A percentile compares a stretch with the other conserved stretches of the same genome.
Evolutionary conservation across 192 early-diverging fungal genomes (phyloP).

Genomic region (Phycomyces blakesleeanus): DNA sequence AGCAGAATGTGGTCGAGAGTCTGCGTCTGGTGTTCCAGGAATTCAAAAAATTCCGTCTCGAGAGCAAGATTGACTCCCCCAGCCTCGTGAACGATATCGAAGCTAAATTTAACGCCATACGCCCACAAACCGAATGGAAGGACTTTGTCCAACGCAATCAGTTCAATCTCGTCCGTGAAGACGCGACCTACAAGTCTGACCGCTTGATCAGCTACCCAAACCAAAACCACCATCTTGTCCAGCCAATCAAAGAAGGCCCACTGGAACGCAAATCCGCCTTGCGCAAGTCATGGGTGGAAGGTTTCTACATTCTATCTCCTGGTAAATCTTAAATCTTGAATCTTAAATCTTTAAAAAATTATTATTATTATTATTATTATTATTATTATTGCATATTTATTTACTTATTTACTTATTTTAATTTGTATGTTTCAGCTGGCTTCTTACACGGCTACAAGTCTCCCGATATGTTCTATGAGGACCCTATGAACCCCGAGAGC

Average conservation of each 20-base stretch:
- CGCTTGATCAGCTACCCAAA: slow-evolving; percentile 34
- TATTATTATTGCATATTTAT: background rate
- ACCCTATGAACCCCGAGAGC: slow-evolving; percentile 4
- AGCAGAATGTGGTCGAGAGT: slow-evolving; percentile 25
- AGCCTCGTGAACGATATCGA: slow-evolving; percentile 20
- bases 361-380: background rate
- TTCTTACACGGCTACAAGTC: slow-evolving; percentile 24
- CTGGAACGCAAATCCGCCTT: slow-evolving; percentile 33
- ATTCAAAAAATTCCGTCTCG: slow-evolving; percentile 20
- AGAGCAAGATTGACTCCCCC: slow-evolving; percentile 16
- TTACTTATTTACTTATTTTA: background rate
- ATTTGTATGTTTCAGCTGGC: slow-evolving; percentile 4
- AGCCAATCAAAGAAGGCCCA: slow-evolving; percentile 32
- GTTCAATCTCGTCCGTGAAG: slow-evolving; percentile 37
- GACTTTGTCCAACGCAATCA: slow-evolving; percentile 38
- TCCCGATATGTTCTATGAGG: slow-evolving; percentile 10
- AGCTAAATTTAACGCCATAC: slow-evolving; percentile 27
- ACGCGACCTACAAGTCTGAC: slow-evolving; percentile 28
- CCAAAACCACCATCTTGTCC: slow-evolving; percentile 30
- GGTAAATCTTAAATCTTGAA: slow-evolving; percentile 15
- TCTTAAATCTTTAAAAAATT: background rate
- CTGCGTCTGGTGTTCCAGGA: slow-evolving; percentile 11
- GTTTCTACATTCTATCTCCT: slow-evolving; percentile 45
- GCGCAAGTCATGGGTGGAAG: slow-evolving; percentile 37
- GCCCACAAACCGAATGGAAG: slow-evolving; percentile 40